Base-by-base conservation (phyloP, 2,329 filamentous ascomycete species). In the Monilinia fructigena region DNA sequence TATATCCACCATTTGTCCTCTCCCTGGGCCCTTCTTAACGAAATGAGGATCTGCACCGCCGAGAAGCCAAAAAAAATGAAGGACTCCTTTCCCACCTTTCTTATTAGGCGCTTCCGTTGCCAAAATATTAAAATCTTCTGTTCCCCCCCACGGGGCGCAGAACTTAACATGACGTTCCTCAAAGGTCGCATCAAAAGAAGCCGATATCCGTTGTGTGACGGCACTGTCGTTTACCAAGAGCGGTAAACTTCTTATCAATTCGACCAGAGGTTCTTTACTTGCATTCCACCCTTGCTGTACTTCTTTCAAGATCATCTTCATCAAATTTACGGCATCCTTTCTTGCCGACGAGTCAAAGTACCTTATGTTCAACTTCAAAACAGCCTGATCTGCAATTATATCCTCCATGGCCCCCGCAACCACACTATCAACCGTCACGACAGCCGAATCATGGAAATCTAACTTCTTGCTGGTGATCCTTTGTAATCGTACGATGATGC, bases 291-390 rank as follows among this genome's bases (percentile, higher is more conserved):
- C 71, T 26, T 69, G 64, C 40, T 69, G 72, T 69, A 89, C 87
- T 0, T 83, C 82, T n/a, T 82, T 76, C 0, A 89, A 79, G 16
- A 83, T 79, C 0, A 78, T 73, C 63, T 75, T 73, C n/a, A 83
- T 79, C 0, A 78, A 72, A 1, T 70, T 71, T 3, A 79, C 61
- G 0, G 83, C 73, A 1, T 72, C 74, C 10, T 78, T 72, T 0
- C 80, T 74, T 0, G 77, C 76, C 0, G 74, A 73, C 0, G 70
- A 65, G 0, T 74, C 74, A 2, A 77, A 77, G 1, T 76, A 79
- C 16, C 81, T 75, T 0, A 81, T 77, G 61, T 79, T 79, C 2
- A 84, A 68, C 23, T 78, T 76, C 1, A 84, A 62, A 3, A 77
- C 74, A 1, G 79, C 76, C 2, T 76, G 70, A 58, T 80, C 78